Percentiles rank a stretch among this genome's conserved stretches.
Evolutionary conservation across 768 basidiomycete genomes (phyloP).

Genomic region (Russula compacta): DNA sequence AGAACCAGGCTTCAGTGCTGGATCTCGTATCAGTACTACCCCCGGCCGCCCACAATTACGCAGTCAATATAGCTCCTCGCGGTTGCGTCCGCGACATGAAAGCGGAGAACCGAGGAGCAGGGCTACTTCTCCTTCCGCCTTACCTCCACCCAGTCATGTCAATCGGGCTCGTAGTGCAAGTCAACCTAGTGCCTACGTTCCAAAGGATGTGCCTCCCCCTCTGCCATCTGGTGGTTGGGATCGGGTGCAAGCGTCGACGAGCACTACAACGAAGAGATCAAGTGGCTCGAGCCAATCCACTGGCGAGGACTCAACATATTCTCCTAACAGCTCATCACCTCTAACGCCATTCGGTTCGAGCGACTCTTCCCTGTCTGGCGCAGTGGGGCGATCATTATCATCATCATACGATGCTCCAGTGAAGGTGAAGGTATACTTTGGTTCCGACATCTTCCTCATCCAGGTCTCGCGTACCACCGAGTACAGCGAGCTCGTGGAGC

Average conservation of each 20-base stretch:
- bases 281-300: slow-evolving; percentile 83
- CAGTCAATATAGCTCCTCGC: slow-evolving; percentile 14
- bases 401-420: slow-evolving; percentile 55
- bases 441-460: slow-evolving; percentile 92
- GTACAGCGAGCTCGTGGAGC: slow-evolving; percentile 78
- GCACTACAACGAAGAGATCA: slow-evolving; percentile 53
- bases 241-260: slow-evolving; percentile 33
- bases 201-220: slow-evolving; percentile 48
- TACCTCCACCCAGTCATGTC: slow-evolving; percentile 23
- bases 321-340: slow-evolving; percentile 78
- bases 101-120: slow-evolving; percentile 2
- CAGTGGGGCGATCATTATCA: slow-evolving; percentile 38
- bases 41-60: slow-evolving; percentile 13
- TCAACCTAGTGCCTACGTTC: slow-evolving; percentile 63
- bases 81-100: slow-evolving; percentile 16
- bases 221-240: slow-evolving; percentile 42
- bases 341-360: slow-evolving; percentile 87
- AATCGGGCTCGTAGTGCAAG: slow-evolving; percentile 70
- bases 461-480: slow-evolving; percentile 75
- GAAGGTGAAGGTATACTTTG: slow-evolving; percentile 91
- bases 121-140: slow-evolving; percentile 13
- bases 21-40: not conserved
- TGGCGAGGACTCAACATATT: slow-evolving; percentile 73
- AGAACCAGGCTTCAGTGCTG: slow-evolving; percentile 5
- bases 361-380: slow-evolving; percentile 63